phyloP scores from a whole-genome alignment of 2,329 filamentous ascomycete genomes.

The Diaporthe citriasiana region DNA sequence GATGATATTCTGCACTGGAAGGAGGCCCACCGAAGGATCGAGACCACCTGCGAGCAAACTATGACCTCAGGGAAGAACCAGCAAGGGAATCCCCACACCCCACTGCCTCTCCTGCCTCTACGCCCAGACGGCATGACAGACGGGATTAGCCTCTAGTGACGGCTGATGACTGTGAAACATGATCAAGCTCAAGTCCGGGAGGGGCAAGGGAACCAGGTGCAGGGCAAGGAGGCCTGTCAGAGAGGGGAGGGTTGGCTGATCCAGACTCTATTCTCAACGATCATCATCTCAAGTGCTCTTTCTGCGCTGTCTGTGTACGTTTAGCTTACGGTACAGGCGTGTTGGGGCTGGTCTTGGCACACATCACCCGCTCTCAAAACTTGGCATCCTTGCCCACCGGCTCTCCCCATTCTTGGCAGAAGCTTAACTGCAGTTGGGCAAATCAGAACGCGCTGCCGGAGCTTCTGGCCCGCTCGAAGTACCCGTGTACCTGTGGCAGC shows the following conservation, averaged over 20 bases:
- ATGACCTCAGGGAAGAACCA: conserved; percentile 18
- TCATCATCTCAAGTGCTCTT: neutral
- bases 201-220: neutral
- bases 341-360: conserved; percentile 3
- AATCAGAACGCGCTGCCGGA: neutral
- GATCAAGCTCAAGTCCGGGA: neutral
- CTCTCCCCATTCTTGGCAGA: conserved; percentile 23
- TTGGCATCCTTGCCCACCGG: conserved; percentile 27
- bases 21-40: neutral
- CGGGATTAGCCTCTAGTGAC: conserved; percentile 8
- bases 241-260: neutral
- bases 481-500: neutral
- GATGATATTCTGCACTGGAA: neutral
- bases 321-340: neutral
- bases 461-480: conserved; percentile 6
- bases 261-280: neutral
- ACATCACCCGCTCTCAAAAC: conserved; percentile 17
- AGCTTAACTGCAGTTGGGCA: neutral
- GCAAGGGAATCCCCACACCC: neutral
- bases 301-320: neutral
- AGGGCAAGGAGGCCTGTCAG: neutral
- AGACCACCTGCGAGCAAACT: neutral
- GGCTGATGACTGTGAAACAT: conserved; percentile 29
- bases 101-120: neutral
- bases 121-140: neutral